Evolutionary conservation across 2,329 filamentous ascomycete genomes (phyloP), one percentile per base, ranked within the genome.

Genomic region (Diaporthe helianthi): DNA sequence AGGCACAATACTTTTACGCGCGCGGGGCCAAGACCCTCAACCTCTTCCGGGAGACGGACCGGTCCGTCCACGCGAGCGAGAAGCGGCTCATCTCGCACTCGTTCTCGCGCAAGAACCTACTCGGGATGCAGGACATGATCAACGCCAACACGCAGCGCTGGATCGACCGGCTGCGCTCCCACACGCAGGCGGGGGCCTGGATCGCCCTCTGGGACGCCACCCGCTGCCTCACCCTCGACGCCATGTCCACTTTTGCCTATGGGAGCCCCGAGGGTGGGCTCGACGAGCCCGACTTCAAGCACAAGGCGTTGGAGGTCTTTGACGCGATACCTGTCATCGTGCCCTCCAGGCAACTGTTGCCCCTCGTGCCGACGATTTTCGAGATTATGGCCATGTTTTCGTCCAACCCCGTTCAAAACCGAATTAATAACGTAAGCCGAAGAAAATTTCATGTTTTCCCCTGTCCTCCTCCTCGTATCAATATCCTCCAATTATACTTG

Each of bases 91-190:
- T 52, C 15, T 52, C 49, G 26, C 49, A 52, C 49, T 31, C 49
- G 1, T n/a, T 52, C 5, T 29, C 49, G 49, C 49, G 49, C 15
- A 52, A 17, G 15, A 52, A 52, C 17, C 49, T 52, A 7, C 49
- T 52, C 15, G 49, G 49, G 15, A 52, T 52, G 49, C 49, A 52
- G 49, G 49, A 52, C 26, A 52, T 52, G 49, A 31, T 52, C 49
- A 52, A 52, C 49, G 26, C 15, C 49, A 31, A 52, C 26, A 52
- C 26, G 5, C 49, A 52, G 17, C 13, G 26, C 3, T 52, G 49
- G 26, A 33, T 52, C 26, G 26, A 52, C 26, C 49, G 31, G 26
- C 49, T 52, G 26, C 49, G 49, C 26, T 31, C 26, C 4, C 15
- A 26, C 49, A 19, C 49, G 26, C 13, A 29, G 26, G 26, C 31